These are phyloP conservation scores for Solidago caesia DNA, from an alignment of 129 eudicot species.

Conservation along the genomic window DNA sequence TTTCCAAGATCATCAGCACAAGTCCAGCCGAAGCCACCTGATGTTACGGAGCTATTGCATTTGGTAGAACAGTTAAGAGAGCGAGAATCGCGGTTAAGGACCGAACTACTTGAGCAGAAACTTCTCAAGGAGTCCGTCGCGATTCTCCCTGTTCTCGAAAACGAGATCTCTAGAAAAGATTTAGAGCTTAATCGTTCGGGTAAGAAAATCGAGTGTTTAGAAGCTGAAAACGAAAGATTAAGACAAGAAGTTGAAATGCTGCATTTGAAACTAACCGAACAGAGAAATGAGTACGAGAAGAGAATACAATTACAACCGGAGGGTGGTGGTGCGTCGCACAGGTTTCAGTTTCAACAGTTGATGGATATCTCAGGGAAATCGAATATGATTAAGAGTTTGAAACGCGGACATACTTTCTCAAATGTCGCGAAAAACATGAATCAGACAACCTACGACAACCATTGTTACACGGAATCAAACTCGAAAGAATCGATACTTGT, in stretches of 20 bases:
- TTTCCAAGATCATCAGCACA: conserved; percentile 92
- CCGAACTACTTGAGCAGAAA: conserved; percentile 74
- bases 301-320: conserved; percentile 33
- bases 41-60: conserved; percentile 70
- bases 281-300: conserved; percentile 44
- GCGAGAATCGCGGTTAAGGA: conserved; percentile 64
- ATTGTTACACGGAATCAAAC: conserved; percentile 20
- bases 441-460: conserved; percentile 9
- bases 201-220: conserved; percentile 54
- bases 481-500: conserved; percentile 28
- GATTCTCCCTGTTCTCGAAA: conserved; percentile 68
- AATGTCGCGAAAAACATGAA: conserved; percentile 18
- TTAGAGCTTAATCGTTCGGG: conserved; percentile 26
- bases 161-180: conserved; percentile 54
- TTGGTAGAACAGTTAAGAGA: conserved; percentile 76
- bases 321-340: conserved; percentile 27
- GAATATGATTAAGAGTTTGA: conserved; percentile 42
- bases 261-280: conserved; percentile 47
- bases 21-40: conserved; percentile 95
- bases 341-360: conserved; percentile 55
- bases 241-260: conserved; percentile 59
- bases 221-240: conserved; percentile 59
- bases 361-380: conserved; percentile 42
- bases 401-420: conserved; percentile 29
- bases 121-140: conserved; percentile 64